Percentiles rank a stretch among this genome's conserved stretches.
These are phyloP conservation scores for Cyberlindnera nakhonratchasimensis DNA, from an alignment of 805 yeast genomes.

Conservation along the genomic window DNA sequence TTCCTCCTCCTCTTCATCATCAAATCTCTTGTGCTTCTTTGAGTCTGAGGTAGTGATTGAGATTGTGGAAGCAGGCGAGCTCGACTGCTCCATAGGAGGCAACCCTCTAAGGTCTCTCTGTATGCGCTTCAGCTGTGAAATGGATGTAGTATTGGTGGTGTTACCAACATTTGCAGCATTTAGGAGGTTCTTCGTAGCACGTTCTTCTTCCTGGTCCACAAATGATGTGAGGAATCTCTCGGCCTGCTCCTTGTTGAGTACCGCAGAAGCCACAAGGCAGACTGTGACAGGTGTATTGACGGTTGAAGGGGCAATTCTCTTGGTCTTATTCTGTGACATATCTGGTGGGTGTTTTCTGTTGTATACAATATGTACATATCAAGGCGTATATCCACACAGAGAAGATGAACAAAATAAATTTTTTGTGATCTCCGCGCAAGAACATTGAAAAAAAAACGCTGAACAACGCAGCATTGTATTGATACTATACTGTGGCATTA, in stretches of 20 bases:
- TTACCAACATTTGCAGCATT: conserved; percentile 24
- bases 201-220: conserved; percentile 30
- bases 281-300: conserved; percentile 28
- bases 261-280: conserved; percentile 13
- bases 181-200: conserved; percentile 13
- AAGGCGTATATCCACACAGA: no score
- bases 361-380: no score
- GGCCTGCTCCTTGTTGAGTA: conserved; percentile 40
- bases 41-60: neutral
- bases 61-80: conserved; percentile 7
- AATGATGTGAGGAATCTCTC: conserved; percentile 43
- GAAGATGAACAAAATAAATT: conserved; percentile 3
- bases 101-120: conserved; percentile 79
- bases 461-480: neutral
- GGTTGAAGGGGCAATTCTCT: conserved; percentile 21
- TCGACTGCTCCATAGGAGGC: conserved; percentile 49
- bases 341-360: neutral
- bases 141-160: conserved; percentile 27
- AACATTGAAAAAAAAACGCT: neutral
- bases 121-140: conserved; percentile 63
- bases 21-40: conserved; percentile 25
- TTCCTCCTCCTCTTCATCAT: conserved; percentile 9
- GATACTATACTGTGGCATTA: no score
- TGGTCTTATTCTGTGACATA: conserved; percentile 17
- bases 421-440: conserved; percentile 4